These are phyloP conservation scores for Epichloe gansuensis DNA, from an alignment of 2,329 filamentous ascomycete genomes.

Conservation along the genomic window DNA sequence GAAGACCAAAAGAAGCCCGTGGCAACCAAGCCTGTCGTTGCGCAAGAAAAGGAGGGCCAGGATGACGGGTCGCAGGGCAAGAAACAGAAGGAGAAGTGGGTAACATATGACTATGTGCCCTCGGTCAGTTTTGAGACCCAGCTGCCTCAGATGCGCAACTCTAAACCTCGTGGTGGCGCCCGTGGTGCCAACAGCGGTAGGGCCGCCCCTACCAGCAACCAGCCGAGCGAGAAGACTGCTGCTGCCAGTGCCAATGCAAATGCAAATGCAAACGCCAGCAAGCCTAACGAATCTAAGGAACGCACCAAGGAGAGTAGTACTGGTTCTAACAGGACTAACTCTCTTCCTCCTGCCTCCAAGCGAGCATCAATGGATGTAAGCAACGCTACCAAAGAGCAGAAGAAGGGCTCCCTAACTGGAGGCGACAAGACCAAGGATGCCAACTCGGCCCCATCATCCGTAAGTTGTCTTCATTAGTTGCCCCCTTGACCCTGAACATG, in stretches of 20 bases:
- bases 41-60: conserved; percentile 51
- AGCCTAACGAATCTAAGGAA: conserved; percentile 22
- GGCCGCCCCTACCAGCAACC: conserved; percentile 20
- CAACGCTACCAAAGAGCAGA: conserved; percentile 27
- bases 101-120: conserved; percentile 68
- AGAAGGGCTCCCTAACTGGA: conserved; percentile 26
- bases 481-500: neutral
- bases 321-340: conserved; percentile 21
- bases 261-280: conserved; percentile 16
- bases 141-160: conserved; percentile 41
- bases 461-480: conserved; percentile 22
- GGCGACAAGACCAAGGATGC: conserved; percentile 30
- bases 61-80: conserved; percentile 34
- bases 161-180: conserved; percentile 37
- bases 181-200: conserved; percentile 28
- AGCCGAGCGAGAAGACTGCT: conserved; percentile 25
- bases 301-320: conserved; percentile 23
- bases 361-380: conserved; percentile 30
- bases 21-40: conserved; percentile 43
- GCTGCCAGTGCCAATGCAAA: conserved; percentile 9
- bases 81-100: conserved; percentile 74
- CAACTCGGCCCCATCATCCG: conserved; percentile 19
- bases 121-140: conserved; percentile 80
- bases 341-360: conserved; percentile 28
- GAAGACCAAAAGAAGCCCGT: conserved; percentile 60